These are phyloP conservation scores for Asterochloris sp. DNA, from an alignment of 139 green algal species.

Conservation along the genomic window DNA sequence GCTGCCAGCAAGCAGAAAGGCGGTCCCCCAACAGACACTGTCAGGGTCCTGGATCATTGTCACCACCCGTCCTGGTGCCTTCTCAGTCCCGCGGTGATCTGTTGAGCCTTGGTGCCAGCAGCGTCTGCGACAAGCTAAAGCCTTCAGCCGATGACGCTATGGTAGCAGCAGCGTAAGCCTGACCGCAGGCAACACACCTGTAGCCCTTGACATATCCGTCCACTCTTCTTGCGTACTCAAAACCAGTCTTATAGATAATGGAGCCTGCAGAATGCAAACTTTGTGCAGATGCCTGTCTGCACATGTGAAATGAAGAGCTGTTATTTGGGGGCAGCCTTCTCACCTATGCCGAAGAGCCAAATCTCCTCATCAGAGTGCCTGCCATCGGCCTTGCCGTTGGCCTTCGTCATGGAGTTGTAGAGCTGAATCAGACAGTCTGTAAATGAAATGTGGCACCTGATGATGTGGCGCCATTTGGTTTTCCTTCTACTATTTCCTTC, in stretches of 20 bases:
- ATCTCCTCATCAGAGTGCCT: too few relatives aligned
- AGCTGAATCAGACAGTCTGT: too few relatives aligned
- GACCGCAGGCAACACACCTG: neutral
- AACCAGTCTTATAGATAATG: neutral
- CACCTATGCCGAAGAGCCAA: too few relatives aligned
- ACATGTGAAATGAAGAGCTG: too few relatives aligned
- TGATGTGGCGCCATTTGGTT: too few relatives aligned
- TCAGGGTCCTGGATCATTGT: neutral
- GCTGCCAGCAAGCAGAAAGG: neutral
- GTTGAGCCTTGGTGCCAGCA: neutral
- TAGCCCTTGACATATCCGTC: neutral
- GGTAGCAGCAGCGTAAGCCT: neutral
- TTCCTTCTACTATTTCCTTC: too few relatives aligned
- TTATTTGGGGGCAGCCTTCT: too few relatives aligned
- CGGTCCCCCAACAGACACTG: neutral
- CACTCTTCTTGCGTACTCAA: neutral
- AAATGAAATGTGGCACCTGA: too few relatives aligned
- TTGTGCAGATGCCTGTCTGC: too few relatives aligned
- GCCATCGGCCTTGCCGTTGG: too few relatives aligned
- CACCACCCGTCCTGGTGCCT: neutral
- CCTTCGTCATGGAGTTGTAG: too few relatives aligned
- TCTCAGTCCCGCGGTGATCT: slow-evolving; percentile 31
- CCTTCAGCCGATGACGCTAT: neutral
- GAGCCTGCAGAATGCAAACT: neutral
- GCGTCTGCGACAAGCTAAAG: neutral